These are phyloP conservation scores for Diversispora epigaea DNA, from an alignment of 192 early-diverging fungal species.

Conservation along the genomic window DNA sequence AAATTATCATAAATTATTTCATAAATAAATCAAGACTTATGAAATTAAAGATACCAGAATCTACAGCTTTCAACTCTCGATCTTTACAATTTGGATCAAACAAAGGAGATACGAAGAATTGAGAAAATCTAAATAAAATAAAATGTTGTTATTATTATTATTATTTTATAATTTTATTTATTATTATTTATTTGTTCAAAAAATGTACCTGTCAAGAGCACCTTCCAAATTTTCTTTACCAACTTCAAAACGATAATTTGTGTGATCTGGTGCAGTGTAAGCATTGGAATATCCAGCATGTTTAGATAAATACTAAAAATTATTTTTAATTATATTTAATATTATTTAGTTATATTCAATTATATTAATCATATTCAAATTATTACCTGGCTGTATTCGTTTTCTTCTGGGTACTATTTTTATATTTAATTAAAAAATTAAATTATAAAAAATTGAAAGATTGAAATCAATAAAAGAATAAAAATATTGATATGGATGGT, in stretches of 20 bases:
- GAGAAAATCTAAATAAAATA: conserved; percentile 54
- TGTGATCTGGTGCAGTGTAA: conserved; percentile 46
- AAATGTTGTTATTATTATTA: not conserved
- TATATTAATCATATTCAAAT: not conserved
- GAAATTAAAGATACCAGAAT: conserved; percentile 55
- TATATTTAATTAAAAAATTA: not conserved
- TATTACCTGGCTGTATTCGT: conserved; percentile 51
- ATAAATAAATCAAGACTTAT: not conserved
- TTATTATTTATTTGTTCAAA: not conserved
- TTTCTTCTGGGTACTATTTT: conserved; percentile 66
- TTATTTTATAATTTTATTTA: not conserved
- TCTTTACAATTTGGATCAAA: conserved; percentile 83
- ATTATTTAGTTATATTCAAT: not conserved
- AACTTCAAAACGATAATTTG: conserved; percentile 60
- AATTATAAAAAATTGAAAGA: not conserved
- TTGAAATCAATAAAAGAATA: not conserved
- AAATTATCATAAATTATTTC: not conserved
- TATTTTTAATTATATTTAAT: not conserved
- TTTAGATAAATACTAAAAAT: conserved; percentile 42
- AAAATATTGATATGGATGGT: not conserved
- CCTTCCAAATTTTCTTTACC: conserved; percentile 48
- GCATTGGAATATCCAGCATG: conserved; percentile 57
- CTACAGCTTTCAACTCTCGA: conserved; percentile 86
- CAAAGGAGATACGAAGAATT: conserved; percentile 88
- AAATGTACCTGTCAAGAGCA: conserved; percentile 44